Base-by-base conservation (phyloP, 176 grass and related monocot species). In the Rhynchospora breviuscula region DNA sequence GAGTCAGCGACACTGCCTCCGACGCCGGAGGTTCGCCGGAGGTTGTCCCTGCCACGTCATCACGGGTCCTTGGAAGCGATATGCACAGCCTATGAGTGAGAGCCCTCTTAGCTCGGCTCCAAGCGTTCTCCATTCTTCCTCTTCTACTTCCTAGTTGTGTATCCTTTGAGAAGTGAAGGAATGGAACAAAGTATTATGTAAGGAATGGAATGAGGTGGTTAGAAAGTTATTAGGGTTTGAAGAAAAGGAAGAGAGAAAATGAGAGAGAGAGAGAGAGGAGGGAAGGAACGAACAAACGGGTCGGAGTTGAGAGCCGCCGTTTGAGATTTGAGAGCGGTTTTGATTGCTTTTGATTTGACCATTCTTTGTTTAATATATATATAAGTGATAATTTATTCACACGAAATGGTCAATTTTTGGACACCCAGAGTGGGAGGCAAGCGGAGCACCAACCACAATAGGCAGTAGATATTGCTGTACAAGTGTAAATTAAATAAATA, bases 61-160 rank as follows among this genome's bases (percentile, higher is more conserved):
- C 84, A 22, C 61, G 51, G 52, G 75, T 48, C n/a, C 73, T 57
- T 8, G 93, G 90, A 3, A 95, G 11, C 84, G 81, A 46, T 65
- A 89, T 15, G 62, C 93, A 95, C 19, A 95, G 82, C 21, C 66
- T 81, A 49, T 84, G 73, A 44, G 84, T 86, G 10, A 95, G 82
- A 29, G 82, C 85, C 44, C 83, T 83, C 83, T 91, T 95, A 52
- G 87, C 90, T 70, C 93, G 87, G 13, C 45, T 88, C 93, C 93
- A 95, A 17, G 86, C 85, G 73, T 59, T 67, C 83, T 87, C 87
- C 93, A 95, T 95, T 90, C 59, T 49, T 45, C 21, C 10, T 60
- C 40, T 46, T 25, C 12, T 29, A 56, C 48, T 57, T 26, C 12
- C 25, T 67, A 67, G 44, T 23, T 23, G 10, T 17, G 63, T 59